phyloP scores from a whole-genome alignment of 495 filamentous ascomycete species.

The Penicillium robsamsonii region DNA sequence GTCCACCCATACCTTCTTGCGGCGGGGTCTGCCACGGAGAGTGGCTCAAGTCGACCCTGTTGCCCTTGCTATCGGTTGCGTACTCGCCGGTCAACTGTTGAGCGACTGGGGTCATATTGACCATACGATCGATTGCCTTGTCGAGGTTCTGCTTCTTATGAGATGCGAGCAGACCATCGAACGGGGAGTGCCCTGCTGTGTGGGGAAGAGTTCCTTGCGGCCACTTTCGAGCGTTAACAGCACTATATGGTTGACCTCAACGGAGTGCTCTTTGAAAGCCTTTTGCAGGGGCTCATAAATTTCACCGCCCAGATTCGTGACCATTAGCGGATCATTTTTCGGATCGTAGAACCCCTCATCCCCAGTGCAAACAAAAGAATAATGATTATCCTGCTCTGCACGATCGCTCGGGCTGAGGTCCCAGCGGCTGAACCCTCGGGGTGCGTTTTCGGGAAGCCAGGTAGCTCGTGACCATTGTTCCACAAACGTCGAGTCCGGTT shows the following conservation, averaged over 20 bases:
- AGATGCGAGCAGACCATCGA: constrained; percentile 37
- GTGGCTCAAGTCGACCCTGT: constrained; percentile 23
- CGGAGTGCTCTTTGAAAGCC: constrained; percentile 30
- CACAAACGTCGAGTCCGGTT: constrained; percentile 4
- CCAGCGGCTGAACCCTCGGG: constrained; percentile 32
- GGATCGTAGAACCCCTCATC: constrained; percentile 36
- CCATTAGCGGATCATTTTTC: constrained; percentile 40
- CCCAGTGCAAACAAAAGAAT: constrained; percentile 18
- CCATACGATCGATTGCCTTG: constrained; percentile 29
- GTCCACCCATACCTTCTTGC: constrained; percentile 36
- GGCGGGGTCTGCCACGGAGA: constrained; percentile 25
- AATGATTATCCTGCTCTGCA: constrained; percentile 22
- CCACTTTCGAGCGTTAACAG: constrained; percentile 47
- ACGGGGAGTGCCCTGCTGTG: constrained; percentile 37
- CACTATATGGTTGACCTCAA: constrained; percentile 42
- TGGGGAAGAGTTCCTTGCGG: constrained; percentile 47
- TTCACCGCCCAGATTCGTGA: constrained; percentile 40
- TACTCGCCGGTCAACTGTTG: constrained; percentile 46
- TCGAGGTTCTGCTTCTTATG: constrained; percentile 20
- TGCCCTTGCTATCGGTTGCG: constrained; percentile 33
- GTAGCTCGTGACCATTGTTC: constrained; percentile 24
- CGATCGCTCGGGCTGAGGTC: constrained; percentile 16
- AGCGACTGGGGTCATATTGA: constrained; percentile 36
- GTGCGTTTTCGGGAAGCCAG: constrained; percentile 31
- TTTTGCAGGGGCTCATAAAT: constrained; percentile 32